These are phyloP conservation scores for Fusarium falciforme DNA, from an alignment of 2,329 filamentous ascomycete genomes.

Conservation along the genomic window DNA sequence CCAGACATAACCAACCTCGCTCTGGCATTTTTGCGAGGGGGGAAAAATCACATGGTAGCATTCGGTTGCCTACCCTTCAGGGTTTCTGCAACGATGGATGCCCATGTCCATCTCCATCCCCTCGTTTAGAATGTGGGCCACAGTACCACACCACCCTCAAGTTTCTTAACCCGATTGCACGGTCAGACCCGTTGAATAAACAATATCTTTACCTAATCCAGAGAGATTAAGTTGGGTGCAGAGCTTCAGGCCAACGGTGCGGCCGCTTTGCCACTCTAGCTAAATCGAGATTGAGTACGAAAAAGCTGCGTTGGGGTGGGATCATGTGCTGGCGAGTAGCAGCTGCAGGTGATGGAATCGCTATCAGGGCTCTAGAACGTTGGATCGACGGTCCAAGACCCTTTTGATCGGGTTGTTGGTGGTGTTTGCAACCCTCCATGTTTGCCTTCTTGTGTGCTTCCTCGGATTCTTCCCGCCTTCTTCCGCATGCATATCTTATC, in stretches of 20 bases:
- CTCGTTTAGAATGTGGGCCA: neutral
- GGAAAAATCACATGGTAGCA: neutral
- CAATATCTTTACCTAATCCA: slow-evolving; percentile 7
- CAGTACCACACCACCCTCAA: neutral
- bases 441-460: neutral
- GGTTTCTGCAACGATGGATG: neutral
- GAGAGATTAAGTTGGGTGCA: slow-evolving; percentile 2
- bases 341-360: neutral
- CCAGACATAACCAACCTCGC: neutral
- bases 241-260: neutral
- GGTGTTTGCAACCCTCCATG: neutral
- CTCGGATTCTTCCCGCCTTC: neutral
- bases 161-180: neutral
- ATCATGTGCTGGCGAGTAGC: neutral
- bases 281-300: neutral
- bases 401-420: neutral
- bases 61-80: neutral
- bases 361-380: neutral
- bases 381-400: neutral
- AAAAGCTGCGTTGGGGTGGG: neutral
- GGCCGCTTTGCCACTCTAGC: slow-evolving; percentile 1
- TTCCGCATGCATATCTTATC: neutral
- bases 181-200: slow-evolving; percentile 9
- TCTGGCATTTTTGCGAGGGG: neutral
- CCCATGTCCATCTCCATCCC: neutral